Base-by-base conservation (phyloP, 164 flowering plant genomes). In the Akebia trifoliata region DNA sequence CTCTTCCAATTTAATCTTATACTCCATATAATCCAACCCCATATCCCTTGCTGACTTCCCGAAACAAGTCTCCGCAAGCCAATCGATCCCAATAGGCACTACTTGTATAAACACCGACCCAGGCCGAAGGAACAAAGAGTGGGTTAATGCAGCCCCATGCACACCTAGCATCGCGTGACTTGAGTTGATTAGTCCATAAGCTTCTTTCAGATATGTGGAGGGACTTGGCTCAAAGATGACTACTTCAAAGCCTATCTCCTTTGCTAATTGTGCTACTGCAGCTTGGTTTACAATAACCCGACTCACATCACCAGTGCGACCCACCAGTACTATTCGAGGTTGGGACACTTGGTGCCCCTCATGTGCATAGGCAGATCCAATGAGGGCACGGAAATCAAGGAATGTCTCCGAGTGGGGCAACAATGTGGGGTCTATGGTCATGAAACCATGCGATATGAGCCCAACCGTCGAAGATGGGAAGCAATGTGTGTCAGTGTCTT, bases 141-240 rank as follows among this genome's bases (percentile, higher is more conserved):
- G 74, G 4, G 81, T 74, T 8, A 79, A 51, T 0, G 72, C 81
- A 4, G 84, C 81, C 6, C 84, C 84, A 50, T 79, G 84, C 24
- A 79, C 76, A 8, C 80, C 81, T 2, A 79, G 0, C 76, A 79
- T 52, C 1, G 57, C 86, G 36, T 85, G 87, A 44, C 81, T 78
- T 4, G 62, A 35, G 24, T 70, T 71, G 4, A 82, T 62, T 15
- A 80, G 10, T 7, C 47, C 52, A 50, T 74, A 75, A 0, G 73
- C 68, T 3, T 74, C 49, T 0, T 25, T n/a, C 64, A 85, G 28
- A 0, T 53, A 15, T 0, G 76, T 78, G 26, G 20, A 35, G 6
- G 14, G 1, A 2, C 48, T 74, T 6, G 85, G 86, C 56, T 60
- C 57, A 31, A 78, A 77, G 4, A 63, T 20, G 0, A 25, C 35